phyloP scores from a whole-genome alignment of 495 filamentous ascomycete species.

The Collariella sp. region DNA sequence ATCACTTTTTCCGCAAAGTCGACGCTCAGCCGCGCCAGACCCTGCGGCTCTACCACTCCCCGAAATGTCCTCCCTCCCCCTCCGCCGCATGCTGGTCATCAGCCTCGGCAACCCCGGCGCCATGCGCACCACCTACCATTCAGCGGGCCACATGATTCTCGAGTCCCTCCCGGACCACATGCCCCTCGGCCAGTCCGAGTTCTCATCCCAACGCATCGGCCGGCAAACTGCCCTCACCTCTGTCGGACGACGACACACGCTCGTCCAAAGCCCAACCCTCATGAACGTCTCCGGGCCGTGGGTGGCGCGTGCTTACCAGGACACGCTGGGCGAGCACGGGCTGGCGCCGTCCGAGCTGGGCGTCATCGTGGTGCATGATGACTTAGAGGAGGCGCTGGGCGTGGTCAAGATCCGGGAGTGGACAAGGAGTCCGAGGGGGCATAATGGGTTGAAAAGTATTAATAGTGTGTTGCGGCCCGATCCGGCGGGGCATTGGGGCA shows the following conservation, averaged over 20 bases:
- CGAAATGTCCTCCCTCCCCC: constrained; percentile 19
- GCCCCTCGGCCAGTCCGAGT: constrained; percentile 33
- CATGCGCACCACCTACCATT: constrained; percentile 68
- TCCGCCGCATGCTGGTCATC: constrained; percentile 40
- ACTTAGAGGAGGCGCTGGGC: constrained; percentile 63
- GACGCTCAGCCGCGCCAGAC: background rate
- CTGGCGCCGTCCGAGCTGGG: constrained; percentile 30
- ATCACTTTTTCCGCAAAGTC: background rate
- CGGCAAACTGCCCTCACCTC: constrained; percentile 34
- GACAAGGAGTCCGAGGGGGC: constrained; percentile 59
- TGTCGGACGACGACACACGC: constrained; percentile 45
- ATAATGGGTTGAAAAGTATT: constrained; percentile 71
- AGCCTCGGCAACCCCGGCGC: constrained; percentile 41
- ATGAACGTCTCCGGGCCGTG: constrained; percentile 70
- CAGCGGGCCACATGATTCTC: constrained; percentile 67
- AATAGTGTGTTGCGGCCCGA: constrained; percentile 38
- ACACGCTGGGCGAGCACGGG: constrained; percentile 24
- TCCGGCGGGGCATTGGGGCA: constrained; percentile 26
- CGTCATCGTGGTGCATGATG: constrained; percentile 75
- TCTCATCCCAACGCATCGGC: constrained; percentile 34
- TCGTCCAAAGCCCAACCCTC: constrained; percentile 57
- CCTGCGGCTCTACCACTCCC: background rate
- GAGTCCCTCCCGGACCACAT: constrained; percentile 43
- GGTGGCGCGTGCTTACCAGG: constrained; percentile 38
- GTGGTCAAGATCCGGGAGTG: constrained; percentile 48